These are phyloP conservation scores for Tetrapisispora fleetii DNA, from an alignment of 805 yeast species.

Conservation along the genomic window DNA sequence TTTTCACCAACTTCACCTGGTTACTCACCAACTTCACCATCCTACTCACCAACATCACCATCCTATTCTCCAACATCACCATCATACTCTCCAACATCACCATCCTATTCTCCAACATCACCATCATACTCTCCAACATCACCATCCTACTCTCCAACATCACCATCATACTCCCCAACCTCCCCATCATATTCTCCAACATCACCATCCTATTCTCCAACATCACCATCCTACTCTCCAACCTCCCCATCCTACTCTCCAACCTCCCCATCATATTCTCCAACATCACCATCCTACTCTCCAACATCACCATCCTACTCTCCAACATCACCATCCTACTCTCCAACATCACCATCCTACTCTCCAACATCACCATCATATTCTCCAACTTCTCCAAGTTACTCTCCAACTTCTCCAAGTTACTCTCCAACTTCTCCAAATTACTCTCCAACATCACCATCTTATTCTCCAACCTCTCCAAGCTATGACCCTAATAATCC, in stretches of 20 bases:
- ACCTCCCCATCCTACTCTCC: conserved; percentile 67
- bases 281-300: conserved; percentile 52
- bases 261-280: conserved; percentile 56
- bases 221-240: conserved; percentile 73
- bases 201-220: conserved; percentile 57
- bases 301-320: conserved; percentile 69
- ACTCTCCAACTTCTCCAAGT: conserved; percentile 38
- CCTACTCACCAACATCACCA: conserved; percentile 75
- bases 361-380: conserved; percentile 46
- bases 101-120: conserved; percentile 69
- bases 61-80: conserved; percentile 67
- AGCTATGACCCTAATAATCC: conserved; percentile 51
- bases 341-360: conserved; percentile 69
- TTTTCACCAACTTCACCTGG: conserved; percentile 70
- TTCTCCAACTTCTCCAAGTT: conserved; percentile 53
- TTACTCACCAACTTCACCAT: conserved; percentile 75
- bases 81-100: conserved; percentile 67
- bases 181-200: conserved; percentile 69
- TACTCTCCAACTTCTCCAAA: conserved; percentile 60
- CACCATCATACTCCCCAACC: conserved; percentile 69
- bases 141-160: conserved; percentile 63
- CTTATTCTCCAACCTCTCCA: conserved; percentile 40
- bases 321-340: conserved; percentile 60
- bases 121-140: conserved; percentile 74
- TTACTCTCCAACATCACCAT: conserved; percentile 57